Percentiles rank a stretch among this genome's conserved stretches.
Conservation (phyloP, 2,329 filamentous ascomycete genomes). For the Bimuria novae-zelandiae region DNA sequence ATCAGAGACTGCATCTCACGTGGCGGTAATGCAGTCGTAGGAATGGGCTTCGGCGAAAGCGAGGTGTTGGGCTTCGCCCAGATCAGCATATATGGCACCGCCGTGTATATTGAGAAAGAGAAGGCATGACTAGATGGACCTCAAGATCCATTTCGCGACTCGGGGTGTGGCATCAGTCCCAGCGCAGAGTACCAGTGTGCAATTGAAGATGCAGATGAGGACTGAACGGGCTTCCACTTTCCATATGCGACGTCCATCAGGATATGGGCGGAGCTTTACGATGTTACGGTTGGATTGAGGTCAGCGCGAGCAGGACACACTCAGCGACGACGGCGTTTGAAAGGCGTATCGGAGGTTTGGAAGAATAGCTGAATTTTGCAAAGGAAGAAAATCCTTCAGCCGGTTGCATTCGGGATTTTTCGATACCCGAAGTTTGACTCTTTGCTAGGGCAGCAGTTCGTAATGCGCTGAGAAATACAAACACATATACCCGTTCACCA, state of each 20-base stretch:
- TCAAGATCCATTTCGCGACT: slow-evolving; percentile 11
- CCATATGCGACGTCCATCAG: background rate
- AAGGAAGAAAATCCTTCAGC: slow-evolving; percentile 20
- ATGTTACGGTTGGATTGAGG: background rate
- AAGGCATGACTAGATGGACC: slow-evolving; percentile 15
- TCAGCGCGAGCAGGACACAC: slow-evolving; percentile 7
- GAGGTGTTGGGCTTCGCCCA: slow-evolving; percentile 41
- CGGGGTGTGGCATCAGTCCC: background rate
- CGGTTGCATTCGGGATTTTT: slow-evolving; percentile 13
- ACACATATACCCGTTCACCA: no score
- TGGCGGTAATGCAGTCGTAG: slow-evolving; percentile 40
- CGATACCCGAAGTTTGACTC: slow-evolving; percentile 13
- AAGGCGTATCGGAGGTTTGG: background rate
- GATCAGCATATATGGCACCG: slow-evolving; percentile 40
- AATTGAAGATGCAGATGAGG: background rate
- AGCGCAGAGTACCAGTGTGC: background rate
- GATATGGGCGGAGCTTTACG: slow-evolving; percentile 8
- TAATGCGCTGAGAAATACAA: slow-evolving; percentile 14
- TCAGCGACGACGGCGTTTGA: slow-evolving; percentile 8
- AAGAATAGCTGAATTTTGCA: slow-evolving; percentile 16
- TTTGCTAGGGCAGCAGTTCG: slow-evolving; percentile 12
- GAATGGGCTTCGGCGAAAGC: slow-evolving; percentile 36
- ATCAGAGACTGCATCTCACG: slow-evolving; percentile 37
- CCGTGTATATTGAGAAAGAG: slow-evolving; percentile 35
- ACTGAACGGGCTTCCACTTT: background rate